A percentile compares a stretch with the other conserved stretches of the same genome.
Evolutionary conservation across 192 early-diverging fungal genomes (phyloP).

Genomic region (Coemansia sp.): DNA sequence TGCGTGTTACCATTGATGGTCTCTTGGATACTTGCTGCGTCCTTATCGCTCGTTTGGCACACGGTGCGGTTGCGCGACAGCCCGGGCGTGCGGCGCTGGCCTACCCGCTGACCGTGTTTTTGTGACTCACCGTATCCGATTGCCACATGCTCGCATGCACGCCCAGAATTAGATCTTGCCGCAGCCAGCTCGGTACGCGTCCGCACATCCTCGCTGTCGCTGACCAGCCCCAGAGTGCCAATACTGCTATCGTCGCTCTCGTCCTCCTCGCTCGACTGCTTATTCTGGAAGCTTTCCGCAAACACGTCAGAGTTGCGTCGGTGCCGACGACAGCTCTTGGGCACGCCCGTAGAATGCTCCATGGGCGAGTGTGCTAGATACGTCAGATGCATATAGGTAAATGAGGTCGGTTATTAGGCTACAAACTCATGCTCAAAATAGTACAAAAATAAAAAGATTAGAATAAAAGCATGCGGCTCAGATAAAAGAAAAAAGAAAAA

Average conservation of each 20-base stretch:
- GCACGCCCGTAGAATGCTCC: constrained; percentile 8
- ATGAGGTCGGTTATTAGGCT: not conserved
- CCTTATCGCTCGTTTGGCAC: not conserved
- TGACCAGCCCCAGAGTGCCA: not conserved
- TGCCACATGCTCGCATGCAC: not conserved
- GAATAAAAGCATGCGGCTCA: not conserved
- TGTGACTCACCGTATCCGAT: constrained; percentile 11
- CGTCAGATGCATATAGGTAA: constrained; percentile 7
- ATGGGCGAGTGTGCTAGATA: constrained; percentile 13
- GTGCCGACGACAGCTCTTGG: constrained; percentile 31
- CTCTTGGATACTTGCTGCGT: constrained; percentile 16
- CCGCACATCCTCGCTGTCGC: constrained; percentile 8
- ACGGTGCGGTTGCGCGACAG: constrained; percentile 6
- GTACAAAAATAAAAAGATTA: constrained; percentile 1
- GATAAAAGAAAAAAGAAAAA: not conserved
- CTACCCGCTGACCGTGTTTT: constrained; percentile 3
- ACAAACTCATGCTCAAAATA: constrained; percentile 5
- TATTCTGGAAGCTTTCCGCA: constrained; percentile 5
- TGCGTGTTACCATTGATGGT: constrained; percentile 38
- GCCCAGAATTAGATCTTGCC: not conserved
- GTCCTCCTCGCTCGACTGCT: constrained; percentile 12
- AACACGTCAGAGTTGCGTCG: constrained; percentile 38
- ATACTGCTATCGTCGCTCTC: constrained; percentile 1
- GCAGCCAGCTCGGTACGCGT: not conserved
- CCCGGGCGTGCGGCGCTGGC: not conserved